These are phyloP conservation scores for Penicillium sp. DNA, from an alignment of 2,329 filamentous ascomycete genomes.

Conservation along the genomic window DNA sequence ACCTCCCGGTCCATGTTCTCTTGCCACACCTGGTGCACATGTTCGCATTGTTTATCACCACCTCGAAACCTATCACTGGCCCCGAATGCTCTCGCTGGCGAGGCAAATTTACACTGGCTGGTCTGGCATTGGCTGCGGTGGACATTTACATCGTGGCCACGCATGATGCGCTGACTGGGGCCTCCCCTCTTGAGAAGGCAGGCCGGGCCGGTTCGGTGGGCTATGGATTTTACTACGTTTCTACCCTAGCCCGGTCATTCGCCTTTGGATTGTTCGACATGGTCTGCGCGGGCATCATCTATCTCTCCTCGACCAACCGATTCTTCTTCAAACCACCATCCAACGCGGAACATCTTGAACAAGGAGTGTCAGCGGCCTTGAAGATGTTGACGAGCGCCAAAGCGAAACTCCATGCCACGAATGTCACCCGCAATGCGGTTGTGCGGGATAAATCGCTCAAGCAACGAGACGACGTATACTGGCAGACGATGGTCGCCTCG, in stretches of 20 bases:
- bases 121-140: constrained; percentile 59
- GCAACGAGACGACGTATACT: constrained; percentile 70
- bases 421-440: constrained; percentile 79
- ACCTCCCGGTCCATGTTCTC: constrained; percentile 69
- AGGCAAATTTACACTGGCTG: constrained; percentile 67
- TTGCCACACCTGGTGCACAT: constrained; percentile 83
- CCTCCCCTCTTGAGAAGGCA: constrained; percentile 66
- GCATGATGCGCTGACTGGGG: constrained; percentile 60
- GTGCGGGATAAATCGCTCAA: constrained; percentile 74
- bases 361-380: constrained; percentile 50
- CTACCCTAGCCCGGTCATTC: constrained; percentile 66
- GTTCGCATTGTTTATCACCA: constrained; percentile 70
- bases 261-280: constrained; percentile 68
- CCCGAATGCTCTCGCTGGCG: constrained; percentile 71
- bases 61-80: constrained; percentile 69
- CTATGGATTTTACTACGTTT: constrained; percentile 36
- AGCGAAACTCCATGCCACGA: constrained; percentile 72
- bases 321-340: constrained; percentile 69
- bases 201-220: constrained; percentile 61
- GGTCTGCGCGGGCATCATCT: constrained; percentile 68
- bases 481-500: constrained; percentile 60
- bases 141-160: constrained; percentile 70
- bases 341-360: constrained; percentile 69
- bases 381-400: constrained; percentile 63
- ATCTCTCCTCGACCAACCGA: constrained; percentile 77